These are phyloP conservation scores for Ambrosiella beaveri DNA, from an alignment of 2,329 filamentous ascomycete species.

Conservation along the genomic window DNA sequence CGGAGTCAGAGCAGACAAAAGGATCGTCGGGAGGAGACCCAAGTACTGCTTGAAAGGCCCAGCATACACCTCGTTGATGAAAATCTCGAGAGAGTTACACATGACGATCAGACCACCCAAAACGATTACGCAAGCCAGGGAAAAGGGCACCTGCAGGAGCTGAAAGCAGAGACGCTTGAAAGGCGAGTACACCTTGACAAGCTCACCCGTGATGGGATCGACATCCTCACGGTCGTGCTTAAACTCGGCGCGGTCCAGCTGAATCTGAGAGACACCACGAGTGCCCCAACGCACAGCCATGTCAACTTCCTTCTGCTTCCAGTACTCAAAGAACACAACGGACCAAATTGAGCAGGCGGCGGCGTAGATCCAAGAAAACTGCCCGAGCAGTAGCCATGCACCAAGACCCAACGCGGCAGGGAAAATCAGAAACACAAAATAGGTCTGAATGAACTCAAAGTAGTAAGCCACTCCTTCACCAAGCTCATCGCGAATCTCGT, in stretches of 20 bases:
- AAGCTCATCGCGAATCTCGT: slow-evolving; percentile 58
- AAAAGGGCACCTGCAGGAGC: slow-evolving; percentile 70
- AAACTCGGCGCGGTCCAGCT: slow-evolving; percentile 62
- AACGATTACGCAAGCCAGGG: slow-evolving; percentile 50
- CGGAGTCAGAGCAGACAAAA: slow-evolving; percentile 69
- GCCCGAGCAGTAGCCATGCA: slow-evolving; percentile 66
- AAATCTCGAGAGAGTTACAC: slow-evolving; percentile 87
- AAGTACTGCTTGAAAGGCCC: slow-evolving; percentile 75
- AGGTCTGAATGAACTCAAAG: slow-evolving; percentile 83
- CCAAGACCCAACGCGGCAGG: slow-evolving; percentile 62
- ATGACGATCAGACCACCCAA: slow-evolving; percentile 69
- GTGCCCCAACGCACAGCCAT: slow-evolving; percentile 80
- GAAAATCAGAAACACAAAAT: slow-evolving; percentile 72
- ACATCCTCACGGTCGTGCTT: slow-evolving; percentile 57
- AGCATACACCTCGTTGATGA: slow-evolving; percentile 84
- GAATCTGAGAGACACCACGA: slow-evolving; percentile 64
- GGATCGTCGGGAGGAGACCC: slow-evolving; percentile 70
- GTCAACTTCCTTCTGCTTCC: slow-evolving; percentile 85
- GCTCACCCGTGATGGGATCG: slow-evolving; percentile 71
- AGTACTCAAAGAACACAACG: slow-evolving; percentile 81
- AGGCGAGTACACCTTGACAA: slow-evolving; percentile 56
- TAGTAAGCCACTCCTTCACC: slow-evolving; percentile 84
- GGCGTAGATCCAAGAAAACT: slow-evolving; percentile 70
- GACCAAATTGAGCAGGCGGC: slow-evolving; percentile 70
- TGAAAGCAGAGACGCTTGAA: slow-evolving; percentile 61